Conservation (phyloP, 495 filamentous ascomycete species). For the Sporormia fimetaria region DNA sequence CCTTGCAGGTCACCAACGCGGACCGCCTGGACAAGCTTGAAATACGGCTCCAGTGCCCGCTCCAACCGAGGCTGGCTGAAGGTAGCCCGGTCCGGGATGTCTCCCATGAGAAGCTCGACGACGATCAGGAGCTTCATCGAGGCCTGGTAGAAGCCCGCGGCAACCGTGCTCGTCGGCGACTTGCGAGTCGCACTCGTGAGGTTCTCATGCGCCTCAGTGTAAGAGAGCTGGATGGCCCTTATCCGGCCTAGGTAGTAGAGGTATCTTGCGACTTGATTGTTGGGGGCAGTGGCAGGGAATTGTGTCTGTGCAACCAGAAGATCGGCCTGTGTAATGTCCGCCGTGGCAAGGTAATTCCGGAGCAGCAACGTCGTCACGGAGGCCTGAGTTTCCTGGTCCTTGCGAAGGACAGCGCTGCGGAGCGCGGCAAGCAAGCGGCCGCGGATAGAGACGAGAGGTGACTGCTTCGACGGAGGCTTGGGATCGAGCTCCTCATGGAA, state of each 20-base stretch:
- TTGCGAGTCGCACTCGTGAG: slow-evolving; percentile 86
- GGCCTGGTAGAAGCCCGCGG: slow-evolving; percentile 87
- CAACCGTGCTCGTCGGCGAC: slow-evolving; percentile 76
- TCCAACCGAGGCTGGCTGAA: slow-evolving; percentile 85
- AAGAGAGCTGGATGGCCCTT: slow-evolving; percentile 88
- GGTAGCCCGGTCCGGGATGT: slow-evolving; percentile 87
- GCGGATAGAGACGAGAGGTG: slow-evolving; percentile 73
- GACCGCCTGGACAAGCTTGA: slow-evolving; percentile 85
- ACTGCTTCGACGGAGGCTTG: slow-evolving; percentile 73
- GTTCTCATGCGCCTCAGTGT: slow-evolving; percentile 93
- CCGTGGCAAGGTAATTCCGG: slow-evolving; percentile 90
- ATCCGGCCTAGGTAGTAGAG: slow-evolving; percentile 93
- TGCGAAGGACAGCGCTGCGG: slow-evolving; percentile 83
- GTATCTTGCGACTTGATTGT: slow-evolving; percentile 95
- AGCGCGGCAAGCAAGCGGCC: slow-evolving; percentile 78
- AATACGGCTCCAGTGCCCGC: slow-evolving; percentile 76
- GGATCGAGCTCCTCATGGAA: slow-evolving; percentile 85
- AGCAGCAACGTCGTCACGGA: slow-evolving; percentile 89
- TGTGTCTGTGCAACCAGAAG: slow-evolving; percentile 87
- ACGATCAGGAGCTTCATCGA: slow-evolving; percentile 89
- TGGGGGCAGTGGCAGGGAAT: slow-evolving; percentile 84
- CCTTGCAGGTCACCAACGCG: slow-evolving; percentile 88
- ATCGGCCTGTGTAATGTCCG: slow-evolving; percentile 94
- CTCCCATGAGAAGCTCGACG: slow-evolving; percentile 95
- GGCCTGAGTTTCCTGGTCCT: slow-evolving; percentile 92